Conservation (phyloP, 352 stramenopile species). For the Bremia lactucae region DNA sequence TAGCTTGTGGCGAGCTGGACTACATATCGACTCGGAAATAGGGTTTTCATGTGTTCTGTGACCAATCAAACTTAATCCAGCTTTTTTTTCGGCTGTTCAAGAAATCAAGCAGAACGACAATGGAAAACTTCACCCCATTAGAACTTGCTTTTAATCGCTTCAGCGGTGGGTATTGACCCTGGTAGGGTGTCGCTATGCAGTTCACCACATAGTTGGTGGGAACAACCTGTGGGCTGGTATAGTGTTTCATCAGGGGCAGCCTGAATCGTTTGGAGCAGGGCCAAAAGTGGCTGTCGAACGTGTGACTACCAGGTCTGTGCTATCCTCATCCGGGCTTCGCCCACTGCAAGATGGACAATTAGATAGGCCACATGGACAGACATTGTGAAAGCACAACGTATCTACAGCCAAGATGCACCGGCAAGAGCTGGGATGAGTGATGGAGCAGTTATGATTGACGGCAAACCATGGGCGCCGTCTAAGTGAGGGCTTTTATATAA, state of each 20-base stretch:
- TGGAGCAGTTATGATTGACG: not conserved
- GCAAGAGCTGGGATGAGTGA: too few species aligned
- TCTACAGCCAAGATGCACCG: not conserved
- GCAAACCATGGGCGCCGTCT: too few species aligned
- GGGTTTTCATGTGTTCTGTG: slow-evolving; percentile 1
- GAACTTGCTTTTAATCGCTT: too few species aligned
- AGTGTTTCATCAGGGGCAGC: slow-evolving; percentile 1
- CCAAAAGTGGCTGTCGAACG: not conserved
- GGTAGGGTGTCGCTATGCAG: slow-evolving; percentile 4
- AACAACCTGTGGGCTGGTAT: slow-evolving; percentile 11
- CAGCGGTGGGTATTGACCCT: slow-evolving; percentile 7
- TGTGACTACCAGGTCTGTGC: not conserved
- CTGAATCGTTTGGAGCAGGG: not conserved
- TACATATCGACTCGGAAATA: slow-evolving; percentile 2
- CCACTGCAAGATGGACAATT: slow-evolving; percentile 4
- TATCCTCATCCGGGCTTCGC: slow-evolving; percentile 1
- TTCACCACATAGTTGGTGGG: slow-evolving; percentile 10
- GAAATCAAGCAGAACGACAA: slow-evolving; percentile 7
- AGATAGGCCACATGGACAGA: not conserved
- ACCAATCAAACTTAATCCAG: slow-evolving; percentile 9
- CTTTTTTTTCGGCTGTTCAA: not conserved
- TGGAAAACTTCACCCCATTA: too few species aligned
- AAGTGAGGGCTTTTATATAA: not conserved
- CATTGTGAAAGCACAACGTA: not conserved
- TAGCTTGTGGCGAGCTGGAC: slow-evolving; percentile 2